Conservation (phyloP, 2,329 filamentous ascomycete genomes). For the Ploettnerulaceae sp. region DNA sequence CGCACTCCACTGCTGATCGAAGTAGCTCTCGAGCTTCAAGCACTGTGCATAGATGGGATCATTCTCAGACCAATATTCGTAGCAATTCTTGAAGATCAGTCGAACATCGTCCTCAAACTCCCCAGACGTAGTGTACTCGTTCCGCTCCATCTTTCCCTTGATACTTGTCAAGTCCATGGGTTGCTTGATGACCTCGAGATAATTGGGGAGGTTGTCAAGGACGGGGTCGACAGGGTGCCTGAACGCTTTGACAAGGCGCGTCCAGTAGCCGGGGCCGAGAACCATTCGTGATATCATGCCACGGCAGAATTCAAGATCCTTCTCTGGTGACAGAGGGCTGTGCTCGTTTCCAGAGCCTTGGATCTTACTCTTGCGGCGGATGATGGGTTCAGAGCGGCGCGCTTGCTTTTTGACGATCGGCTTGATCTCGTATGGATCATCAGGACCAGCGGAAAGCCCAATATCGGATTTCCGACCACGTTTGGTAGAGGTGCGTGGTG, state of each 20-base stretch:
- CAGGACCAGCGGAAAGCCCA: slow-evolving; percentile 5
- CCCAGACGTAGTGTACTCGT: slow-evolving; percentile 46
- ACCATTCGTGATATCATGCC: slow-evolving; percentile 57
- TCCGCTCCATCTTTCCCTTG: slow-evolving; percentile 53
- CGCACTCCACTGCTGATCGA: slow-evolving; percentile 54
- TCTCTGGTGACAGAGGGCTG: slow-evolving; percentile 27
- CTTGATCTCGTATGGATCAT: slow-evolving; percentile 26
- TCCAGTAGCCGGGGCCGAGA: slow-evolving; percentile 61
- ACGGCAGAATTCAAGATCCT: slow-evolving; percentile 54
- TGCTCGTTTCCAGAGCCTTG: slow-evolving; percentile 5
- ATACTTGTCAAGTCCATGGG: slow-evolving; percentile 60
- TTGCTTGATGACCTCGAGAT: slow-evolving; percentile 53
- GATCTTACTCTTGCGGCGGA: slow-evolving; percentile 13
- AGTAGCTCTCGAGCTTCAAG: slow-evolving; percentile 52
- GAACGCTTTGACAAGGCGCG: slow-evolving; percentile 59
- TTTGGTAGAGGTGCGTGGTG: slow-evolving; percentile 23
- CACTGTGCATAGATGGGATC: slow-evolving; percentile 52
- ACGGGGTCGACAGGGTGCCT: slow-evolving; percentile 53
- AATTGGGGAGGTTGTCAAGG: slow-evolving; percentile 55
- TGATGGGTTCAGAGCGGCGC: slow-evolving; percentile 25
- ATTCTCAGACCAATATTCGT: slow-evolving; percentile 55
- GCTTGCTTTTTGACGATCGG: slow-evolving; percentile 22
- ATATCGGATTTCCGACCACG: slow-evolving; percentile 24
- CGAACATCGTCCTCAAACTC: slow-evolving; percentile 55
- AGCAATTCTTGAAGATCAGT: slow-evolving; percentile 60